Evolutionary conservation across 1,284 basidiomycete species (phyloP), one percentile per base, ranked within the genome.

Genomic region (Volvariella volvacea): DNA sequence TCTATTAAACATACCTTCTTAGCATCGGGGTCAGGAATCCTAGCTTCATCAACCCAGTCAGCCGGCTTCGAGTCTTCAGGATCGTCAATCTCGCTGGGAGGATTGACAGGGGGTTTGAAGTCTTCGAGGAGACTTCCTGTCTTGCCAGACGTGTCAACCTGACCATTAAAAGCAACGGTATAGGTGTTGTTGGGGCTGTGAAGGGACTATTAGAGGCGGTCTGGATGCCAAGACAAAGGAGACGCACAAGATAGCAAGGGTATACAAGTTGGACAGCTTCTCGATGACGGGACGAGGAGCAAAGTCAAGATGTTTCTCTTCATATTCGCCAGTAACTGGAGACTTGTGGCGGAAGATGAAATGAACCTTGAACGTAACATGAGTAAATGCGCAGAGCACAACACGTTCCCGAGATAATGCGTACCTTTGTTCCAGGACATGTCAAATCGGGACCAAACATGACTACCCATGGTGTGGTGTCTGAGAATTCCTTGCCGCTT

Each of bases 281-380:
- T 84, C 85, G 59, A 95, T 90, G 53, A 80, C 73, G 49, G 95
- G 94, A 52, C 78, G 78, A 48, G 93, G 93, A 50, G 93, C 76
- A 49, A 76, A 63, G 51, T 74, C 81, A 51, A 98, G 81, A 68
- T 99, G 96, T 71, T 99, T 98, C 82, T 99, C 96, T 70, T 98
- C 95, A 55, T 78, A 83, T 63, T 93, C 90, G 56, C 90, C 90
- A 39, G 87, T 90, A 53, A 86, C 73, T 34, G 93, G 93, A 75
- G 83, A 94, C 73, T 87, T 84, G 78, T 96, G 87, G 58, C 92
- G 88, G 88, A 97, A 95, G 70, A 97, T 97, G 67, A 97, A 96
- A 76, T 97, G 93, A 46, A 95, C 74, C 88, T 90, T 56, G 1
- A 21, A 42, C 22, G 30, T 10, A 15, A 41, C 17, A 49, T 17